Conservation (phyloP, 345 rosid genomes). For the Hibiscus mutabilis region DNA sequence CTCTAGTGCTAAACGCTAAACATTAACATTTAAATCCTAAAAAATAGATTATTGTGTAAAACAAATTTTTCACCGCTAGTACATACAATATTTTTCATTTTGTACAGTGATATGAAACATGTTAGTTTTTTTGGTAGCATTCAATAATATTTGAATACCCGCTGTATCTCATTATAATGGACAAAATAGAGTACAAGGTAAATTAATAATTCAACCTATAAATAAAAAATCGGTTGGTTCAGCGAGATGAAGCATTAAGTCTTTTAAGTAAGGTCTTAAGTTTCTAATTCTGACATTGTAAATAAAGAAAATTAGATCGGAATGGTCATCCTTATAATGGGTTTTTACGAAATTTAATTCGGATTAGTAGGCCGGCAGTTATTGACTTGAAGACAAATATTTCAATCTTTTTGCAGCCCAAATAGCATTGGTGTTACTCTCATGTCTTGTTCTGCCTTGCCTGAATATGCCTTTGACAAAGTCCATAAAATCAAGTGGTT, state of each 20-base stretch:
- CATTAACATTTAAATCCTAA: no score
- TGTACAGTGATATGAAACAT: no score
- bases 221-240: no score
- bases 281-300: no score
- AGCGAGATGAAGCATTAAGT: neutral
- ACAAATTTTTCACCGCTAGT: no score
- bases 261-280: no score
- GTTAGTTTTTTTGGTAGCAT: neutral
- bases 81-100: no score
- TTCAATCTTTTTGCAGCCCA: neutral
- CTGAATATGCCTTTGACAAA: neutral
- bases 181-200: neutral
- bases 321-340: no score
- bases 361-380: neutral
- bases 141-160: neutral
- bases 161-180: neutral
- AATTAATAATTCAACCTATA: neutral
- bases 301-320: no score
- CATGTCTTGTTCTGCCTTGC: neutral
- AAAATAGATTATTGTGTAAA: no score
- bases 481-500: neutral
- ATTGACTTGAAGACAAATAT: neutral
- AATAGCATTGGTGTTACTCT: neutral
- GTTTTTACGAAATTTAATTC: neutral
- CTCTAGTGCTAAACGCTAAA: no score